Evolutionary conservation across 2,329 filamentous ascomycete genomes (phyloP), one percentile per base, ranked within the genome.

Genomic region (Pseudopyricularia javanii): DNA sequence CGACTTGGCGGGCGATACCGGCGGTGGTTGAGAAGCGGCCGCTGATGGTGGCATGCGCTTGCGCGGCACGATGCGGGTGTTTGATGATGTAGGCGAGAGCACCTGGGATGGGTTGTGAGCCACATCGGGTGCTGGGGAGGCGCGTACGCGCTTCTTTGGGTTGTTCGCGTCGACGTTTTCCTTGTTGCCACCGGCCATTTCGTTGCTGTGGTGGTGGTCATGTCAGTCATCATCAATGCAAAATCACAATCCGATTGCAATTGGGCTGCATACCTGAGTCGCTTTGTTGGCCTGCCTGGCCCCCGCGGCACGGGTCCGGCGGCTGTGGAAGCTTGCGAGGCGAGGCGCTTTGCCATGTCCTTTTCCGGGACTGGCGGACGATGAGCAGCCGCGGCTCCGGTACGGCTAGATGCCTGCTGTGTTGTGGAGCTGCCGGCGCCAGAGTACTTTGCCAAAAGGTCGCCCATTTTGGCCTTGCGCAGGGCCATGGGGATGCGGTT

Each of bases 401-500:
- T 28, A 47, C 56, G 49, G 50, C 56, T 51, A 50, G 63, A 56
- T 50, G 56, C 56, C 22, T 64, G 55, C 24, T 58, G 54, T 6
- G 60, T 61, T 50, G 60, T 62, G 54, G 70, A 66, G 51, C 73
- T 70, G 53, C 75, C 68, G 30, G 73, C 68, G n/a, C 68, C 55
- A 14, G 60, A 54, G 58, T 71, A 71, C 58, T 73, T 80, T 49
- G 68, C 63, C 12, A 91, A 66, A 8, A 97, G 74, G 47, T 95
- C 91, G 53, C 83, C 82, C 76, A 98, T 91, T 54, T 81, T 94
- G 56, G 82, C 76, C 62, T 85, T 87, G 55, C 91, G 83, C 57
- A 95, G 71, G 15, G 83, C 78, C 60, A 82, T 79, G 7, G 93
- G 93, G 51, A 97, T 93, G 52, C 93, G 84, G 65, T 96, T 95